Conservation (phyloP, 2,329 filamentous ascomycete genomes). For the Alternaria sp. region DNA sequence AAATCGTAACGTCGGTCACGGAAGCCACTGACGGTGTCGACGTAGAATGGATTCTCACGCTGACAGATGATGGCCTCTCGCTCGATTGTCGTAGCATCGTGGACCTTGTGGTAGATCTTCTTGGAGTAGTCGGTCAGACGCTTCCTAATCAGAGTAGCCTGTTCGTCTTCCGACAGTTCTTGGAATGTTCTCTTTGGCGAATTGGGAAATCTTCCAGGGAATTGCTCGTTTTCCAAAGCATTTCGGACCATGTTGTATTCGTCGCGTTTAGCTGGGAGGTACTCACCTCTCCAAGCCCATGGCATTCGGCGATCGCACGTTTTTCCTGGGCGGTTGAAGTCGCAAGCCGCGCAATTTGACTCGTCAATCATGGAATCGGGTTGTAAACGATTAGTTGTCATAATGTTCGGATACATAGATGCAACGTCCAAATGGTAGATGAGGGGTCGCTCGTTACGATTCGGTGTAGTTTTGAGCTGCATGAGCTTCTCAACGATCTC, state of each 20-base stretch:
- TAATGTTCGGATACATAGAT: constrained; percentile 99
- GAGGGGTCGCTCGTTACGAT: constrained; percentile 81
- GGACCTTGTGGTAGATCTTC: constrained; percentile 99
- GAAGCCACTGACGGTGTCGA: constrained; percentile 94
- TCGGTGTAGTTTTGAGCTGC: constrained; percentile 79
- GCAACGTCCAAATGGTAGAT: constrained; percentile 99
- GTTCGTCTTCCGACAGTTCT: constrained; percentile 81
- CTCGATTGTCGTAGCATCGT: constrained; percentile 89
- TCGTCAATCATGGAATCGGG: constrained; percentile 99
- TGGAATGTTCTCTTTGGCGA: constrained; percentile 76
- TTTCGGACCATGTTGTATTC: constrained; percentile 99
- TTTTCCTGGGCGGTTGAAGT: constrained; percentile 97
- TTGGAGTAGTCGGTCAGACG: constrained; percentile 91
- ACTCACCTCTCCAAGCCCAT: constrained; percentile 98
- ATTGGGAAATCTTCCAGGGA: constrained; percentile 79
- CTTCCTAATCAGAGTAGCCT: constrained; percentile 80
- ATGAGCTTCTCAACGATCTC: constrained; percentile 77
- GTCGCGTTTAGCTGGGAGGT: constrained; percentile 91
- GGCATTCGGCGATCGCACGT: constrained; percentile 93
- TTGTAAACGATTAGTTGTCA: constrained; percentile 97
- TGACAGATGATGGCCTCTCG: constrained; percentile 98
- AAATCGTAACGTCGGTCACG: constrained; percentile 97
- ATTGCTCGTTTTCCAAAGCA: constrained; percentile 88
- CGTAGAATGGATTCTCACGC: constrained; percentile 97
- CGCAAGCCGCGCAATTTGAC: constrained; percentile 93